Percentiles rank a stretch among this genome's conserved stretches.
Conservation (phyloP, 2,329 filamentous ascomycete genomes). For the Fusarium sp. region DNA sequence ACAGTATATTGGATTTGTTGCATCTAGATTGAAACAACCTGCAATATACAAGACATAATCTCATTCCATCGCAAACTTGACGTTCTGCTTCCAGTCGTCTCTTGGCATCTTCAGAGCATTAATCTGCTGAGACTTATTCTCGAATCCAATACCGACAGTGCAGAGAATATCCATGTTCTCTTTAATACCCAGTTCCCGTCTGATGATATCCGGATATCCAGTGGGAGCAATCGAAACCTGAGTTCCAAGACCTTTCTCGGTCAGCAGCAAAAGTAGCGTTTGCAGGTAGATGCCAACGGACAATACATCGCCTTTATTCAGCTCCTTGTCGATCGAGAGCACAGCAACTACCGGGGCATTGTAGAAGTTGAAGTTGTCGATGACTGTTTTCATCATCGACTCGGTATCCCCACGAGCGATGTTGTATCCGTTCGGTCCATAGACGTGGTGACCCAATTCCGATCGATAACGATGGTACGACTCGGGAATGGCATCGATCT, state of each 20-base stretch:
- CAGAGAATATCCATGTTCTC: slow-evolving; percentile 17
- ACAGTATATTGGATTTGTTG: too few species aligned
- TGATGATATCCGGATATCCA: slow-evolving; percentile 18
- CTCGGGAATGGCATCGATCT: slow-evolving; percentile 13
- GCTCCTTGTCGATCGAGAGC: slow-evolving; percentile 16
- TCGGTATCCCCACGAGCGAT: slow-evolving; percentile 20
- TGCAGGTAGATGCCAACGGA: slow-evolving; percentile 34
- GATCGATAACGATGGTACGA: slow-evolving; percentile 20
- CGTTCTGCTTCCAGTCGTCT: slow-evolving; percentile 20
- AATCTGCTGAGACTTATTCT: slow-evolving; percentile 16
- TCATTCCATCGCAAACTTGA: slow-evolving; percentile 3
- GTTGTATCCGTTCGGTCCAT: slow-evolving; percentile 28
- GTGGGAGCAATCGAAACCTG: slow-evolving; percentile 19
- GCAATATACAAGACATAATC: not conserved
- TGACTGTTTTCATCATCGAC: slow-evolving; percentile 11
- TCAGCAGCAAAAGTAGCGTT: slow-evolving; percentile 26
- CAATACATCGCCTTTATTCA: slow-evolving; percentile 12
- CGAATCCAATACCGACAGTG: slow-evolving; percentile 17
- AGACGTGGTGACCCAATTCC: slow-evolving; percentile 25
- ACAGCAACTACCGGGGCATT: slow-evolving; percentile 28
- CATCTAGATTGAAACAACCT: too few species aligned
- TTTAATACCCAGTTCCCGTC: slow-evolving; percentile 7
- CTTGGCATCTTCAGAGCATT: slow-evolving; percentile 27
- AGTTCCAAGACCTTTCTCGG: slow-evolving; percentile 23
- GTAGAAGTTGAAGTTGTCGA: slow-evolving; percentile 35